phyloP scores from a whole-genome alignment of 1,139 yeast species.

The Yamadazyma pseudoaaseri region DNA sequence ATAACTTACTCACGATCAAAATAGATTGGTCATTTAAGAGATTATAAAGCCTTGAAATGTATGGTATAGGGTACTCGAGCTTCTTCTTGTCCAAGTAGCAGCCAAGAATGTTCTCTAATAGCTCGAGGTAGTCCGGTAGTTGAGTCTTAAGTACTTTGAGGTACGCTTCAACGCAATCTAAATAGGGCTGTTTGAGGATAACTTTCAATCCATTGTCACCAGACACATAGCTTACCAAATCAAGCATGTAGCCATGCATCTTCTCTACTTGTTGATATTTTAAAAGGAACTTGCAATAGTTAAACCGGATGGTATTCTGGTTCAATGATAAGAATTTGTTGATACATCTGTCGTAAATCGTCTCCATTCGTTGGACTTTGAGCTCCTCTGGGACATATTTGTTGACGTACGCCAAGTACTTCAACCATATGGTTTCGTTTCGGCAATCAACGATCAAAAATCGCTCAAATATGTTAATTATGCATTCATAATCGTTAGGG shows the following conservation, averaged over 20 bases:
- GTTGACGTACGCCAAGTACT: slow-evolving; percentile 46
- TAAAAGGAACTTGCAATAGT: slow-evolving; percentile 37
- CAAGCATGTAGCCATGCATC: slow-evolving; percentile 30
- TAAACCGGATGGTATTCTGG: slow-evolving; percentile 35
- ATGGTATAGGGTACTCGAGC: slow-evolving; percentile 8
- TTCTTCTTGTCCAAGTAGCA: slow-evolving; percentile 3
- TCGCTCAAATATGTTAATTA: slow-evolving; percentile 54
- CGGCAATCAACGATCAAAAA: slow-evolving; percentile 58
- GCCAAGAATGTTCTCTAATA: slow-evolving; percentile 4
- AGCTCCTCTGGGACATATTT: slow-evolving; percentile 13
- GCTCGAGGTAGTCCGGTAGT: not conserved
- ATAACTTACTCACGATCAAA: slow-evolving; percentile 21
- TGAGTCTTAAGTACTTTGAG: slow-evolving; percentile 19
- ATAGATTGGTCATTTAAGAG: slow-evolving; percentile 33
- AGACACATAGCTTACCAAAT: slow-evolving; percentile 24
- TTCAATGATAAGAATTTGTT: slow-evolving; percentile 46
- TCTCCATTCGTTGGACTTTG: slow-evolving; percentile 23
- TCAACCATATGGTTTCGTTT: slow-evolving; percentile 54
- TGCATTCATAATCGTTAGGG: slow-evolving; percentile 6
- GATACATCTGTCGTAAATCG: slow-evolving; percentile 42
- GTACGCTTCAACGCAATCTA: slow-evolving; percentile 20
- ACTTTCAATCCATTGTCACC: slow-evolving; percentile 18
- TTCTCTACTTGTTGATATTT: slow-evolving; percentile 18
- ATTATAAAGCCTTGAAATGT: slow-evolving; percentile 12
- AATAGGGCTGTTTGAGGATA: slow-evolving; percentile 24